A percentile compares a stretch with the other conserved stretches of the same genome.
phyloP scores from a whole-genome alignment of 1,139 yeast genomes.

The Yamadazyma dushanensis region DNA sequence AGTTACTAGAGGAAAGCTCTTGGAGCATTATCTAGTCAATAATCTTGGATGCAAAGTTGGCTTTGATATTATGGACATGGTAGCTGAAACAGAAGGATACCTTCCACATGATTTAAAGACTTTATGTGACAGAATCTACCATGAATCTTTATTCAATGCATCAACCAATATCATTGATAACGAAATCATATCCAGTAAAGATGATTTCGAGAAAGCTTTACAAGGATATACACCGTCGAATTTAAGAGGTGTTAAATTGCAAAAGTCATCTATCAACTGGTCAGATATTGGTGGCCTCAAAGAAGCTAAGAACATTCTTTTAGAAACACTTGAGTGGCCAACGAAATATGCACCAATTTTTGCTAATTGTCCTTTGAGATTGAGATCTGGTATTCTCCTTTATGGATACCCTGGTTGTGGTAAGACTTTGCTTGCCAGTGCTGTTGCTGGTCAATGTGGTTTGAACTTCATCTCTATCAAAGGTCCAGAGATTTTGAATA shows the following conservation, averaged over 20 bases:
- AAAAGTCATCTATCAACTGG: slow-evolving; percentile 79
- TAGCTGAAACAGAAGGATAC: slow-evolving; percentile 85
- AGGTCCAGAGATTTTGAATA: slow-evolving; percentile 95
- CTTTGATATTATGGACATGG: slow-evolving; percentile 68
- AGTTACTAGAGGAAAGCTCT: slow-evolving; percentile 52
- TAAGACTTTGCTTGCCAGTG: slow-evolving; percentile 88
- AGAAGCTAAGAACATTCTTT: slow-evolving; percentile 70
- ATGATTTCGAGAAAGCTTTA: slow-evolving; percentile 57
- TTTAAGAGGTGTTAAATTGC: slow-evolving; percentile 82
- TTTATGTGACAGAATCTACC: slow-evolving; percentile 72
- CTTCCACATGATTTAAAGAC: slow-evolving; percentile 79
- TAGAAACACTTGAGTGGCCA: slow-evolving; percentile 97
- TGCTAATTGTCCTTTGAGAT: slow-evolving; percentile 78
- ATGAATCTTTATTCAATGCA: slow-evolving; percentile 52
- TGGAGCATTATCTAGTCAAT: slow-evolving; percentile 45
- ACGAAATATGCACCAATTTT: slow-evolving; percentile 94
- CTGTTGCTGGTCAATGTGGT: slow-evolving; percentile 94
- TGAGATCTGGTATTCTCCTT: slow-evolving; percentile 84
- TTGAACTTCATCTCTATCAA: slow-evolving; percentile 89
- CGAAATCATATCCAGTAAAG: slow-evolving; percentile 20
- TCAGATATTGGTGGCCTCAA: slow-evolving; percentile 83
- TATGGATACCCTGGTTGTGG: slow-evolving; percentile 99
- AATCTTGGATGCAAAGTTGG: slow-evolving; percentile 30
- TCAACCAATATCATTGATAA: slow-evolving; percentile 13
- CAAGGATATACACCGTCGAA: slow-evolving; percentile 76